phyloP scores from a whole-genome alignment of 805 yeast genomes.

The Millerozyma miso region DNA sequence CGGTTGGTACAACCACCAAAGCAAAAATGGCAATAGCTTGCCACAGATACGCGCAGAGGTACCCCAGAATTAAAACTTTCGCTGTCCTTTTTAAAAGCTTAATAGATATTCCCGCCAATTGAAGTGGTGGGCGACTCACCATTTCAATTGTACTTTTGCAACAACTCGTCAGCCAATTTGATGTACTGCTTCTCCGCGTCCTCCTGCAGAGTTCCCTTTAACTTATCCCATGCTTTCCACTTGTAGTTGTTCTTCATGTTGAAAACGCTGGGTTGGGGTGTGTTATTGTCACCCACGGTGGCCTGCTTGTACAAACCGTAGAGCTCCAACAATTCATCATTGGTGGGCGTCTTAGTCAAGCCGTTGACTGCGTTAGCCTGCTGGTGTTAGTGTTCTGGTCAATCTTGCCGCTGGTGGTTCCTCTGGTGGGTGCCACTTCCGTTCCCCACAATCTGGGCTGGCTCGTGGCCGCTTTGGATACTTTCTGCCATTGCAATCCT shows the following conservation, averaged over 20 bases:
- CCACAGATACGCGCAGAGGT: no score
- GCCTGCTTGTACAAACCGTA: constrained; percentile 97
- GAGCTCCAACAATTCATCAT: constrained; percentile 80
- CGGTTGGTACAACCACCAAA: background rate
- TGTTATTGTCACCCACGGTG: constrained; percentile 88
- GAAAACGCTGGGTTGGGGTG: constrained; percentile 85
- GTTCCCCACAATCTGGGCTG: background rate
- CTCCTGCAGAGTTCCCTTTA: constrained; percentile 80
- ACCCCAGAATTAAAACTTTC: no score
- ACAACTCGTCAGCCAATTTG: constrained; percentile 60
- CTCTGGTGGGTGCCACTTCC: background rate
- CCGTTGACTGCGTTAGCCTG: constrained; percentile 79
- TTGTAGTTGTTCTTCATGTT: constrained; percentile 94
- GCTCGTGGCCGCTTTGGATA: background rate
- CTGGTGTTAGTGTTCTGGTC: constrained; percentile 3
- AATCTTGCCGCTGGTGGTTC: background rate
- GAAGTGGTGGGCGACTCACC: background rate
- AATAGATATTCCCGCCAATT: background rate
- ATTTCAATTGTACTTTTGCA: constrained; percentile 37
- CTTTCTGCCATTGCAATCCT: background rate
- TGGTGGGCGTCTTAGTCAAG: constrained; percentile 72
- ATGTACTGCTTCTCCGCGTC: constrained; percentile 87
- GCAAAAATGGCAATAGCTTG: background rate
- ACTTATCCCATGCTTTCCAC: constrained; percentile 94
- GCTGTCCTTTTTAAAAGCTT: no score